Evolutionary conservation across 2,329 filamentous ascomycete genomes (phyloP).

Genomic region (Aspergillus japonicus): DNA sequence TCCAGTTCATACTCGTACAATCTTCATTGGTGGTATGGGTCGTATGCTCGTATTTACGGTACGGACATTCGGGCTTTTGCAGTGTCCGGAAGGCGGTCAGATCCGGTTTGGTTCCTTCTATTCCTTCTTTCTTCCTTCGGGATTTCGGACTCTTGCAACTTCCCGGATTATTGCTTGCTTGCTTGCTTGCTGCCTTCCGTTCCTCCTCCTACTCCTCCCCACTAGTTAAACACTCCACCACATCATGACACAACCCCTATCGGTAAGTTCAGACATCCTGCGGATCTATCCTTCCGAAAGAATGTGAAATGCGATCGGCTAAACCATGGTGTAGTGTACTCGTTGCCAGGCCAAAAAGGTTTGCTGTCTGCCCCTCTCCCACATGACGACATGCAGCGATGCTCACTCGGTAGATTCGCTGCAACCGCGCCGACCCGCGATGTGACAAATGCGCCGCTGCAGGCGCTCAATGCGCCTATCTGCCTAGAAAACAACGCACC

Average conservation of each 20-base stretch:
- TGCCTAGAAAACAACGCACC: conserved; percentile 15
- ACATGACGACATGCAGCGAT: too few species aligned
- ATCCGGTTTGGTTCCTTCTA: not conserved
- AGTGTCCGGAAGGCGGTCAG: not conserved
- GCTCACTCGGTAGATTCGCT: conserved; percentile 17
- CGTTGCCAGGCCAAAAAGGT: conserved; percentile 22
- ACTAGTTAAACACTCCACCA: not conserved
- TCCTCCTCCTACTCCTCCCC: not conserved
- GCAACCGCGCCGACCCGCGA: conserved; percentile 18
- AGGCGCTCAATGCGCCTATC: conserved; percentile 15
- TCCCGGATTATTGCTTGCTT: not conserved
- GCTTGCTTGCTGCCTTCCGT: not conserved
- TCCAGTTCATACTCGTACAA: too few species aligned
- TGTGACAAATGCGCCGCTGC: conserved; percentile 21
- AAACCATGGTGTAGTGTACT: conserved; percentile 12
- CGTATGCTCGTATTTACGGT: too few species aligned
- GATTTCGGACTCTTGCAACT: not conserved
- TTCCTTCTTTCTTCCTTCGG: not conserved
- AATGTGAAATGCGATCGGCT: not conserved
- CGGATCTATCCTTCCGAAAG: not conserved
- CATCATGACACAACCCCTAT: conserved; percentile 7
- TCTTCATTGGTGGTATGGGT: too few species aligned
- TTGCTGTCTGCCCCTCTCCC: not conserved
- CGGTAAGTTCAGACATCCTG: conserved; percentile 4
- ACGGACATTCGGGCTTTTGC: conserved; percentile 7